Evolutionary conservation across 2,329 filamentous ascomycete genomes (phyloP), one percentile per base, ranked within the genome.

Genomic region (Colletotrichum lentis): DNA sequence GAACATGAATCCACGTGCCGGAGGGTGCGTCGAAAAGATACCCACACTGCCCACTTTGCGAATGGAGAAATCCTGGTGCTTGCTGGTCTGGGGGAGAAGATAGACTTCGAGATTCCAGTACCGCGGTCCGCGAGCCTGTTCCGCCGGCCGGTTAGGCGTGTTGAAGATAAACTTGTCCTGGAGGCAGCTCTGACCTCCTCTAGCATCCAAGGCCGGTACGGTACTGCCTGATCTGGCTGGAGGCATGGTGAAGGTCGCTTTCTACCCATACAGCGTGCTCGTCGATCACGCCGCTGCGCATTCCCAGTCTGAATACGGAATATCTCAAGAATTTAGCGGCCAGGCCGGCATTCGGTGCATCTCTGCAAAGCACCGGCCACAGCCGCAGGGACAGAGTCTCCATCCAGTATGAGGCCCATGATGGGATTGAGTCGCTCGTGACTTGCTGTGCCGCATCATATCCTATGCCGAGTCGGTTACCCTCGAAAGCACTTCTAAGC

Each of bases 331-430:
- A 47, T 14, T 37, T 27, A 12, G 43, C 50, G 4, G 22, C 64
- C 3, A 57, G 2, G 18, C 63, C 46, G 5, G 27, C 35, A 31
- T 16, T n/a, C 3, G 41, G 4, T 58, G 41, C 27, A 58, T 58
- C 43, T 58, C 27, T 11, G 7, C 44, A 47, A 47, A 58, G 11
- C 22, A 16, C 16, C 11, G 5, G n/a, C 18, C n/a, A 55, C 3
- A 14, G 20, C n/a, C n/a, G 12, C 18, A 20, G 14, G 12, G 12
- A 20, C 6, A 11, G 27, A 11, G 12, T 37, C 18, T 57, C 31
- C 3, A 7, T 18, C 52, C 59, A 67, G n/a, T 67, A 2, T 12
- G 46, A 46, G 10, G 46, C n/a, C 64, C 27, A 58, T 3, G 31
- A 44, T 2, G 44, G 44, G 8, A 52, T 37, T 27, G 16, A 14